A percentile compares a stretch with the other conserved stretches of the same genome.
phyloP scores from a whole-genome alignment of 2,329 filamentous ascomycete species.

The Fusarium circinatum region DNA sequence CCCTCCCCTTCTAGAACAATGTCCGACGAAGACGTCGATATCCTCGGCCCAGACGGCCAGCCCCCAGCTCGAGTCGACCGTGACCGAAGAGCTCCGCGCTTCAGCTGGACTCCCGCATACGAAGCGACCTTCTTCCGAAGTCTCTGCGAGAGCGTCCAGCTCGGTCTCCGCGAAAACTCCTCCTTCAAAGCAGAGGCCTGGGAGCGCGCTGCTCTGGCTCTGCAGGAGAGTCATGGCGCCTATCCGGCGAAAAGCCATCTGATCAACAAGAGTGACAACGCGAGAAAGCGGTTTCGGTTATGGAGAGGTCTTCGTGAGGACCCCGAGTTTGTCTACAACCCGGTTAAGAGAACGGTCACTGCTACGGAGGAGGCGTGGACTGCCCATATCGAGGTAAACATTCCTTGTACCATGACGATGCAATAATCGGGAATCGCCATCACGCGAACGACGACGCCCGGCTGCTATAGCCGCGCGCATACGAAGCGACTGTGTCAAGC shows the following conservation, averaged over 20 bases:
- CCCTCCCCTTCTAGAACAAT: constrained; percentile 37
- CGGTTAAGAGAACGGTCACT: constrained; percentile 60
- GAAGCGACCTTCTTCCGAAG: constrained; percentile 71
- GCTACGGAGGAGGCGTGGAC: constrained; percentile 68
- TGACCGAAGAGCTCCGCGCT: constrained; percentile 60
- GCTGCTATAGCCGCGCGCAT: background rate
- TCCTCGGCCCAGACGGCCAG: constrained; percentile 50
- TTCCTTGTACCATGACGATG: constrained; percentile 8
- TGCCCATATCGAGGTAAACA: constrained; percentile 65
- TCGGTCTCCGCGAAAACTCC: constrained; percentile 66
- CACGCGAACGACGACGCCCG: constrained; percentile 8
- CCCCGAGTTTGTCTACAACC: constrained; percentile 66
- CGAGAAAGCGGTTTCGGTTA: constrained; percentile 69
- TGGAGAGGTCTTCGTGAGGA: constrained; percentile 69
- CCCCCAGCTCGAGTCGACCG: constrained; percentile 50
- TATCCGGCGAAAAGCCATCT: constrained; percentile 70
- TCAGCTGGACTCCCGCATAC: constrained; percentile 69
- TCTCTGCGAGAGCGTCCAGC: constrained; percentile 67
- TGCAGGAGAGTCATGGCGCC: constrained; percentile 65
- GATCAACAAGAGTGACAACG: constrained; percentile 73
- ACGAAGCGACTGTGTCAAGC: background rate
- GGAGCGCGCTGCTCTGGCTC: constrained; percentile 65
- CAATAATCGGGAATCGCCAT: background rate
- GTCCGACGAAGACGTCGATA: constrained; percentile 54
- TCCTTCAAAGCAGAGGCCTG: constrained; percentile 71